A percentile compares a stretch with the other conserved stretches of the same genome.
Evolutionary conservation across 495 filamentous ascomycete genomes (phyloP).

Genomic region (Apodospora peruviana): DNA sequence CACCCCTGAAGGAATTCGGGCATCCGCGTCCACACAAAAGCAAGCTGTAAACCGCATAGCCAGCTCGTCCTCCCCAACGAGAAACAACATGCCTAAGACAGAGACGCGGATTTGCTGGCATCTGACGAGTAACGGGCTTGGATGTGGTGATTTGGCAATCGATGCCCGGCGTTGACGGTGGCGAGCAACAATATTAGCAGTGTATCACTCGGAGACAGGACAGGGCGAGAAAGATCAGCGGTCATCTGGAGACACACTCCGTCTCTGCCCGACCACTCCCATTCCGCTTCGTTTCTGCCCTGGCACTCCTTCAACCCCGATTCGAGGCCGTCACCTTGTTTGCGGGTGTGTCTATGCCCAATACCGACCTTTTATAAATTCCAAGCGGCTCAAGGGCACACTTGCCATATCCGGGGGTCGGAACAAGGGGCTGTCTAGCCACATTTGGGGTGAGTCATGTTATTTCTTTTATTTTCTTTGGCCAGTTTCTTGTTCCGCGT

Average conservation of each 20-base stretch:
- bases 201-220: background rate
- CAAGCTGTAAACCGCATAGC: no score
- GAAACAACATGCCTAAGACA: background rate
- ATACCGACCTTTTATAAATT: conserved; percentile 19
- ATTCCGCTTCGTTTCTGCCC: background rate
- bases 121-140: background rate
- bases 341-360: conserved; percentile 18
- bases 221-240: background rate
- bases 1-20: no score
- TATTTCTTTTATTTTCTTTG: background rate
- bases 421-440: conserved; percentile 21
- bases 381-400: background rate
- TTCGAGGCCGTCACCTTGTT: conserved; percentile 22
- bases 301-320: conserved; percentile 9
- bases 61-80: background rate
- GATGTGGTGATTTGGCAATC: conserved; percentile 29
- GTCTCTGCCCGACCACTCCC: conserved; percentile 1
- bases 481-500: background rate
- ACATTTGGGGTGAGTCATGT: conserved; percentile 23
- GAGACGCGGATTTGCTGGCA: background rate
- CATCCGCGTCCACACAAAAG: no score
- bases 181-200: conserved; percentile 8
- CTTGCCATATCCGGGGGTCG: conserved; percentile 15
- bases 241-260: background rate
- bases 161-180: conserved; percentile 6